Base-by-base conservation (phyloP, 495 filamentous ascomycete genomes). In the Glarea lozoyensis region DNA sequence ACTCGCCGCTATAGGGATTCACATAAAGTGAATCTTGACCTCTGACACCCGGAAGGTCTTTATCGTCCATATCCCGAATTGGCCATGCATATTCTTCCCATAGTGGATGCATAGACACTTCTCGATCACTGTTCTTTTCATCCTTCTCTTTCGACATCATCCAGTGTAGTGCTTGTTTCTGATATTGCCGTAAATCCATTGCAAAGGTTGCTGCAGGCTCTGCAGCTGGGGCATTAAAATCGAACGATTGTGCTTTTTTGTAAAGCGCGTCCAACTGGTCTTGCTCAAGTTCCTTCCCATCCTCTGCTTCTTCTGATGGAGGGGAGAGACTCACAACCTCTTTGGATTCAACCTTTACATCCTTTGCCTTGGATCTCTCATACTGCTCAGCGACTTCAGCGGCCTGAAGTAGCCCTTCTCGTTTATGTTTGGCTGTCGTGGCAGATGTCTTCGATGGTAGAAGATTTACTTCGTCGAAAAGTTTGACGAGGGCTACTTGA, bases 41-140 rank as follows among this genome's bases (percentile, higher is more conserved):
- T 7, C 69, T 62, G 13, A 89, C 70, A 15, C 46, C 48, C 2
- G 83, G 79, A 10, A 95, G 41, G 6, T 81, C 74, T 36, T 84
- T 73, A 49, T 88, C 86, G 43, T 97, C 86, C 25, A 83, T 78
- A 63, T 96, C 92, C 60, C 87, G 89, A 5, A 65, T 67, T 1
- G 93, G 92, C 87, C 88, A 98, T 11, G 54, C 51, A 47, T 97
- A 98, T 62, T 97, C 84, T 65, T 98, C 92, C 92, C 92, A 98
- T 4, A 98, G 61, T 10, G 92, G 92, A 65, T 98, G 88, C 87
- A 98, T 95, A 1, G 88, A 94, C 1, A 60, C 52, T 38, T 79
- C 74, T 39, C 77, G 76, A 20, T 73, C 64, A 12, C 70, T 66
- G 13, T 74, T 67, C 42, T 76, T 78, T 40, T 82, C 74, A 41